A percentile compares a stretch with the other conserved stretches of the same genome.
Conservation (phyloP, 495 filamentous ascomycete genomes). For the Neurospora tetrasperma region DNA sequence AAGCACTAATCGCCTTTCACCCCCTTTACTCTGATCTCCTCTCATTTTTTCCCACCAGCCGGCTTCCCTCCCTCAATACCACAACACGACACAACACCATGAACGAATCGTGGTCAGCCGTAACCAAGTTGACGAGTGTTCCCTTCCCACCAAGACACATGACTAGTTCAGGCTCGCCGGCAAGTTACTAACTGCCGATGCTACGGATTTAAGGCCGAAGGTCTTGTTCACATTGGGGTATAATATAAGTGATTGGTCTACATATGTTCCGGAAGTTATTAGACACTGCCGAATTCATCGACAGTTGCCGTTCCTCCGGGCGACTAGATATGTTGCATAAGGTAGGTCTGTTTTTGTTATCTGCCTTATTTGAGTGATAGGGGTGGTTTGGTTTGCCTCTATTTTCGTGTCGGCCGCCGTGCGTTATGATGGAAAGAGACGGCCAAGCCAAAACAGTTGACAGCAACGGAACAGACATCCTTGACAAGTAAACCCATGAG, state of each 20-base stretch:
- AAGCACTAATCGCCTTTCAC: background rate
- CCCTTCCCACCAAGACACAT: background rate
- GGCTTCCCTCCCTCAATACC: background rate
- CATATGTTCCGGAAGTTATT: constrained; percentile 23
- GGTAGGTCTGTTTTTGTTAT: background rate
- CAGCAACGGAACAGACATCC: background rate
- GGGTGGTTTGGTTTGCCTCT: background rate
- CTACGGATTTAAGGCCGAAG: constrained; percentile 27
- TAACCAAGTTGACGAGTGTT: constrained; percentile 8
- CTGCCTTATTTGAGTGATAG: background rate
- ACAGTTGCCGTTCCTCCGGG: constrained; percentile 33
- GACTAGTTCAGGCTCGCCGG: constrained; percentile 11
- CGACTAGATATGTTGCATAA: background rate
- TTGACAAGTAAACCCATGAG: background rate
- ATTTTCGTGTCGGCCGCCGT: background rate
- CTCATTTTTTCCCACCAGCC: background rate
- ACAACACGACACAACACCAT: background rate
- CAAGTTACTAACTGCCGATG: constrained; percentile 31
- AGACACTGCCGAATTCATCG: constrained; percentile 26
- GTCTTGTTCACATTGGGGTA: constrained; percentile 26
- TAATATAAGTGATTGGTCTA: constrained; percentile 29
- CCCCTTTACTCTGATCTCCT: background rate
- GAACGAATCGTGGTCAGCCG: background rate
- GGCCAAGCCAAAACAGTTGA: background rate
- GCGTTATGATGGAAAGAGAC: background rate